Evolutionary conservation across 1,284 basidiomycete species (phyloP), one percentile per base, ranked within the genome.

Genomic region (Fomes fomentarius): DNA sequence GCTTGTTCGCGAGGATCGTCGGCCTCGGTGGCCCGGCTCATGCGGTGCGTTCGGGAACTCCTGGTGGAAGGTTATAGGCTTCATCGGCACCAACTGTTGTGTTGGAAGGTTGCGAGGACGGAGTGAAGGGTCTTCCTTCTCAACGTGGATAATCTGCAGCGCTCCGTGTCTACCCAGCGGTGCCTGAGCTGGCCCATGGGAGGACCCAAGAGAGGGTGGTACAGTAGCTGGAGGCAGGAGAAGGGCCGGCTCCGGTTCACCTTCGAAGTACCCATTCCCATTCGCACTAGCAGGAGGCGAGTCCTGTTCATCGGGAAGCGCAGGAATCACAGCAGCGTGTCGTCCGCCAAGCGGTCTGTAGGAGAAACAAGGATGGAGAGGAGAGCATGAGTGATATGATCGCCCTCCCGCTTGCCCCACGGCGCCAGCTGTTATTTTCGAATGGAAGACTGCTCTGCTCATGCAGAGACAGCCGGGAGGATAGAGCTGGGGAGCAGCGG

Each of bases 241-340:
- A 10, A 50, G 54, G 39, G 55, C 45, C 28, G 47, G 50, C 44
- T 54, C 46, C 28, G 40, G 53, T 45, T 58, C 47, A 40, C 50
- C 53, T 14, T 60, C 54, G 37, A 52, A 54, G 49, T 58, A 57
- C 9, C 54, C 59, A 15, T 47, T 50, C 11, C 53, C 48, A 25
- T 59, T 47, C 28, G 54, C 47, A 19, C 48, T 38, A 15, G 58
- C 45, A 2, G 55, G 45, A n/a, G 48, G 30, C 26, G 46, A 68
- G 50, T 87, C 84, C 45, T 84, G 83, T 48, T 88, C 86, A 63
- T 90, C 87, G 8, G 87, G 87, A 2, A 89, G 74, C 2, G 87
- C 87, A 47, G 88, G 88, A 41, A 86, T 85, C 38, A 91, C 89
- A 55, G 87, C 83, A 33, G 88, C 89, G 62, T 91, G 89, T 33